These are phyloP conservation scores for Trypanosoma lewisi DNA, from an alignment of 208 protist species.

Conservation along the genomic window DNA sequence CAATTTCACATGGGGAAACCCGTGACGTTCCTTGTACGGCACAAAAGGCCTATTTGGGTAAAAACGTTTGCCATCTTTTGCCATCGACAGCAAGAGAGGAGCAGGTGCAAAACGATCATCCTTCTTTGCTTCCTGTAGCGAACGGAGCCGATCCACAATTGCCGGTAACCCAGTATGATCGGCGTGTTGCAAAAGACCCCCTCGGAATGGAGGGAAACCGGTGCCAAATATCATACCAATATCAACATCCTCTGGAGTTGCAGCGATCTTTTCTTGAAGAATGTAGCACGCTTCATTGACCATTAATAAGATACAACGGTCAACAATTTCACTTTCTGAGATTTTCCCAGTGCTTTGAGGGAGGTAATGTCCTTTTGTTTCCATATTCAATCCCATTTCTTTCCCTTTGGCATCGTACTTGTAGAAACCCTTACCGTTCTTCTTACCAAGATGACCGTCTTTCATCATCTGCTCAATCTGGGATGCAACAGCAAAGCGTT, in stretches of 20 bases:
- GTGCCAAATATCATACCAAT: constrained; percentile 87
- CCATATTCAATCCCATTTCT: constrained; percentile 51
- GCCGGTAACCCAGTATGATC: constrained; percentile 59
- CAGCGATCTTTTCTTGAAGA: constrained; percentile 64
- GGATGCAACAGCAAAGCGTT: constrained; percentile 57
- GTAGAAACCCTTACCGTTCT: constrained; percentile 90
- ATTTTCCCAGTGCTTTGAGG: constrained; percentile 29
- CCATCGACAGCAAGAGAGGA: constrained; percentile 61
- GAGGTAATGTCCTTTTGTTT: constrained; percentile 33
- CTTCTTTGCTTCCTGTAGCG: constrained; percentile 43
- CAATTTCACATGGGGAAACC: constrained; percentile 51
- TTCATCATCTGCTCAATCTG: constrained; percentile 55
- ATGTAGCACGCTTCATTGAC: constrained; percentile 81
- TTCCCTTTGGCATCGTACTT: constrained; percentile 74
- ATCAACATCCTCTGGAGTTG: constrained; percentile 73
- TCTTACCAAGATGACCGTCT: constrained; percentile 77
- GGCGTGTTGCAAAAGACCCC: constrained; percentile 78
- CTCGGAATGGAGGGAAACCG: constrained; percentile 82
- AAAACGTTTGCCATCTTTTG: constrained; percentile 53
- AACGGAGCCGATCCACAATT: constrained; percentile 52
- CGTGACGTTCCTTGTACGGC: constrained; percentile 67
- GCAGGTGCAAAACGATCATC: constrained; percentile 63
- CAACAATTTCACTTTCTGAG: constrained; percentile 59
- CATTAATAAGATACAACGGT: constrained; percentile 84
- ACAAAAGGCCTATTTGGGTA: constrained; percentile 77